A percentile compares a stretch with the other conserved stretches of the same genome.
Evolutionary conservation across 2,329 filamentous ascomycete species (phyloP).

Genomic region (Davidsoniella australis): DNA sequence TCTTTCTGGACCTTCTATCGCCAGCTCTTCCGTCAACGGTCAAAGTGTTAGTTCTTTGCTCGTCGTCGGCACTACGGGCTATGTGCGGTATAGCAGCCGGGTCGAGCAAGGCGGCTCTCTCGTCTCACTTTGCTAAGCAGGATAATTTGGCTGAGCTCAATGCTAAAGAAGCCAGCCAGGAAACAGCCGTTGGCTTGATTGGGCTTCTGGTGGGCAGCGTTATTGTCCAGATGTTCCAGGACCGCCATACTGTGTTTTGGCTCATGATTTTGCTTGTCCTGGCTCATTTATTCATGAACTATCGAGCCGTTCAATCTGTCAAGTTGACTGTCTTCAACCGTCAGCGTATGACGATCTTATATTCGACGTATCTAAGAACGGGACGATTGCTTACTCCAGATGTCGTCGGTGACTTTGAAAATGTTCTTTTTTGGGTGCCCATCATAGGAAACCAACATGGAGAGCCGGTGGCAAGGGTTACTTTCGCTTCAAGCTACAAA

Average conservation of each 20-base stretch:
- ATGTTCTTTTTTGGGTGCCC: conserved; percentile 35
- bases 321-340: conserved; percentile 72
- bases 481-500: conserved; percentile 25
- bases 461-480: conserved; percentile 21
- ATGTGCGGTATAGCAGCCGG: conserved; percentile 83
- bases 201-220: conserved; percentile 75
- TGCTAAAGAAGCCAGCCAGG: conserved; percentile 87
- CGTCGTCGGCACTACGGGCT: conserved; percentile 33
- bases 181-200: conserved; percentile 76
- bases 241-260: conserved; percentile 54
- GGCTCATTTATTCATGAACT: conserved; percentile 71
- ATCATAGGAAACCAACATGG: conserved; percentile 18
- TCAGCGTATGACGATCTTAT: conserved; percentile 67
- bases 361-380: conserved; percentile 37
- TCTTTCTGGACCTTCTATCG: conserved; percentile 71
- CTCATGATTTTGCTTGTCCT: conserved; percentile 55
- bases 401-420: conserved; percentile 47
- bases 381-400: conserved; percentile 41
- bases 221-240: conserved; percentile 60
- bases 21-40: conserved; percentile 46
- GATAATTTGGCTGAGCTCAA: conserved; percentile 88
- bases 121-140: conserved; percentile 74
- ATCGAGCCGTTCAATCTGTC: conserved; percentile 68
- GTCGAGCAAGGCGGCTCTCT: conserved; percentile 77
- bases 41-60: conserved; percentile 33